A percentile compares a stretch with the other conserved stretches of the same genome.
Evolutionary conservation across 208 protist genomes (phyloP).

Genomic region (Trypanosoma cruzi): DNA sequence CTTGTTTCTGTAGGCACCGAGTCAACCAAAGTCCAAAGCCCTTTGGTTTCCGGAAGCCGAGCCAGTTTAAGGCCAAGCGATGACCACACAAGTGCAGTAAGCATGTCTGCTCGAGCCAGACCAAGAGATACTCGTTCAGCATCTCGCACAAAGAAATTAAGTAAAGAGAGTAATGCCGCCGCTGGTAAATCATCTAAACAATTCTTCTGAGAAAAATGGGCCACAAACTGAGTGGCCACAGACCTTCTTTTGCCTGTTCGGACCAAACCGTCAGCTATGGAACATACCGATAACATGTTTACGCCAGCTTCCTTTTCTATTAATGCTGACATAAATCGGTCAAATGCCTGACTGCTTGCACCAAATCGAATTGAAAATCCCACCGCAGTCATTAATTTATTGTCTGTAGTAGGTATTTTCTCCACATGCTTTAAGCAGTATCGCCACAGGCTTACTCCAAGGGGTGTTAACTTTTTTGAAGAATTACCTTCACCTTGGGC

Average conservation of each 20-base stretch:
- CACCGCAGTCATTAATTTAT: constrained; percentile 17
- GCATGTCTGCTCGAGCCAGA: constrained; percentile 21
- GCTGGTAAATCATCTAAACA: constrained; percentile 29
- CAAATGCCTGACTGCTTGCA: constrained; percentile 32
- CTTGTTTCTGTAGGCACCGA: constrained; percentile 18
- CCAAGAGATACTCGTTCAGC: constrained; percentile 30
- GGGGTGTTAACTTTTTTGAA: constrained; percentile 17
- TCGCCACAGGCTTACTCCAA: constrained; percentile 29
- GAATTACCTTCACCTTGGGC: constrained; percentile 12
- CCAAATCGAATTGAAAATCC: constrained; percentile 35
- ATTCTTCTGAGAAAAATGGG: constrained; percentile 24
- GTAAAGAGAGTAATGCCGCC: constrained; percentile 19
- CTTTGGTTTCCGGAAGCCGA: constrained; percentile 7
- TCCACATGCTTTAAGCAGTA: constrained; percentile 32
- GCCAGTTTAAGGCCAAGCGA: constrained; percentile 31
- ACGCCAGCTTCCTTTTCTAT: constrained; percentile 19
- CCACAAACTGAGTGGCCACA: constrained; percentile 31
- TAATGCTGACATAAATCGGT: constrained; percentile 28
- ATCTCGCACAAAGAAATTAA: constrained; percentile 29
- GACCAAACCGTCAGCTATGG: constrained; percentile 24
- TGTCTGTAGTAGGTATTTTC: constrained; percentile 9
- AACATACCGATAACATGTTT: constrained; percentile 26
- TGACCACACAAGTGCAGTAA: constrained; percentile 32
- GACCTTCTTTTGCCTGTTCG: constrained; percentile 26
- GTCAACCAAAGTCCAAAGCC: constrained; percentile 23